Evolutionary conservation across 495 filamentous ascomycete species (phyloP), one percentile per base, ranked within the genome.

Genomic region (Recurvomyces mirabilis): DNA sequence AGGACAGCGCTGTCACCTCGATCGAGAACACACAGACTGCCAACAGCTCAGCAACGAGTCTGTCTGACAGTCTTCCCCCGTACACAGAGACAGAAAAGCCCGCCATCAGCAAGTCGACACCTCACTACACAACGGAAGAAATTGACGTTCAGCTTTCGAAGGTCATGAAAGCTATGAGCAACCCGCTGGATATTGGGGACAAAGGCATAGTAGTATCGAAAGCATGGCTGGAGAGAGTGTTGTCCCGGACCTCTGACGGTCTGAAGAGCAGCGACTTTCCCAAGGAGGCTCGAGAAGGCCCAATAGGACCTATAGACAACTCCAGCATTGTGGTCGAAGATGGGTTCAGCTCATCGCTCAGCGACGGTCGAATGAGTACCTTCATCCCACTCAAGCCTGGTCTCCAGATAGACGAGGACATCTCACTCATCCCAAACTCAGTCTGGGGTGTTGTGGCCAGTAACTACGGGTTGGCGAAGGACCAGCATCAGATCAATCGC

Each of bases 241-340:
- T 81, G 46, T 71, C 81, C 11, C 72, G 85, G 43, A 76, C 78
- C 31, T 63, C 73, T 3, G 72, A 79, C 15, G 59, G 65, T 21
- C 55, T 62, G 36, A 64, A 70, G 47, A 67, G 65, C 12, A 73
- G 71, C 50, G 61, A 67, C 38, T 64, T 59, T 13, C 64, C 70
- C 41, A 84, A 87, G 53, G 73, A 77, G 36, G 67, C 71, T 4
- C 47, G 63, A 23, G 78, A 83, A 44, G 76, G 72, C 10, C 68
- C 77, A 10, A 71, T 91, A 25, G 87, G 87, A 2, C 84, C 84
- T 0, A 78, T 96, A 22, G 87, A 95, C 64, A 96, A 94, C 58
- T 76, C 82, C 4, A 83, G 59, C 38, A 45, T 68, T 23, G 54
- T 65, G 21, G 44, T 43, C 19, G 33, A 56, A 29, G 47, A 33